Base-by-base conservation (phyloP, 495 filamentous ascomycete genomes). In the Parachaetomium inaequale region DNA sequence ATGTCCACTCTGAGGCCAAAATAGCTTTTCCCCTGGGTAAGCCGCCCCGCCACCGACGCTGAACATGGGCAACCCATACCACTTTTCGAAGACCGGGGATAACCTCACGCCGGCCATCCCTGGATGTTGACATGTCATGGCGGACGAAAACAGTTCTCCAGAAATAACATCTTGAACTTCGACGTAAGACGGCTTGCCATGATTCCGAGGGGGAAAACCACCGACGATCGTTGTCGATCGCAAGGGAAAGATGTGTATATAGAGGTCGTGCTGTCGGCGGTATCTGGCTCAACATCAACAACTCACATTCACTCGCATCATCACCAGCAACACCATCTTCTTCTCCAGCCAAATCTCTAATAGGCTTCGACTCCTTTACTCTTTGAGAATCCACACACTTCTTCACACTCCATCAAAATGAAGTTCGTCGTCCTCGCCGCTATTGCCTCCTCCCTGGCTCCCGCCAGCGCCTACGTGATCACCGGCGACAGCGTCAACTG, bases 401-500 rank as follows among this genome's bases (percentile, higher is more conserved):
- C 17, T 36, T 36, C 51, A 31, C 32, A n/a, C n/a, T n/a, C 29
- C 23, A 19, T 34, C 51, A 62, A 47, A 34, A 66, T 66, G 64
- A 66, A 61, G 57, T 45, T 47, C 51, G 17, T 55, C 29, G 26
- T 29, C 25, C 2, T 63, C 34, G 32, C 64, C 23, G 29, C 45
- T 25, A 26, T 66, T 5, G 36, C 46, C 45, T 34, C 64, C 0
- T 21, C 25, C 59, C 29, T 62, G 15, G 55, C 54, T 11, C 15
- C 32, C 1, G 60, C 42, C 43, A 51, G 3, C 21, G 63, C 63
- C 25, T 69, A 69, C 55, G 51, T 51, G 34, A 62, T 71, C 49
- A 64, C 53, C 0, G 62, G 45, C 58, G 54, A 66, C 59, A 34
- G 1, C 4, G 56, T 72, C 47, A 65, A 67, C 68, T 72, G 70